Evolutionary conservation across 768 basidiomycete species (phyloP).

Genomic region (Tubosaeta sp.): DNA sequence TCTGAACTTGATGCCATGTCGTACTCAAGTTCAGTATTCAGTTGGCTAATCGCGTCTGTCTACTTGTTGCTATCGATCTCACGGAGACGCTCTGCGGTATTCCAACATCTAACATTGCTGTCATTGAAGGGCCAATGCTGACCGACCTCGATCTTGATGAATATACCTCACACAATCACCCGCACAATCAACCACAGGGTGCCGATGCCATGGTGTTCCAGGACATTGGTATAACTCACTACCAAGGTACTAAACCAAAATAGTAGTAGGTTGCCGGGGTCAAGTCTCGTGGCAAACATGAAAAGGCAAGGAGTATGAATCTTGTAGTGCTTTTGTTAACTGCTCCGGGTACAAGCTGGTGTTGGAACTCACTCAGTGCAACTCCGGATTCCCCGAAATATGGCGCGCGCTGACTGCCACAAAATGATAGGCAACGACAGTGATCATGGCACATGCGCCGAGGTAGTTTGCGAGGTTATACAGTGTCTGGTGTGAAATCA

Average conservation of each 20-base stretch:
- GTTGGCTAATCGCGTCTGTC: too few relatives aligned
- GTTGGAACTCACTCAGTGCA: constrained; percentile 8
- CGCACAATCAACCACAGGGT: constrained; percentile 15
- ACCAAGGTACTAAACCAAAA: constrained; percentile 18
- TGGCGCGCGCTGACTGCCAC: constrained; percentile 76
- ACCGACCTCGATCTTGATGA: background rate
- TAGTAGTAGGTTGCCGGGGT: constrained; percentile 1
- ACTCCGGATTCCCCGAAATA: constrained; percentile 27
- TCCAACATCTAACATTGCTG: background rate
- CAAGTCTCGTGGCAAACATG: background rate
- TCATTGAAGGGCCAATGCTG: too few relatives aligned
- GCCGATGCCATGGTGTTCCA: constrained; percentile 11
- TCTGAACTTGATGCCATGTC: constrained; percentile 20
- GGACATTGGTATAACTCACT: constrained; percentile 7
- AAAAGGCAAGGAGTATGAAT: background rate
- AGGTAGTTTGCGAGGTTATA: constrained; percentile 80
- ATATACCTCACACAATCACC: background rate
- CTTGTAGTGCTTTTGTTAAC: background rate
- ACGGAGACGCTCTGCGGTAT: constrained; percentile 13
- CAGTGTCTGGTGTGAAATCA: constrained; percentile 81
- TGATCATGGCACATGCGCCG: constrained; percentile 81
- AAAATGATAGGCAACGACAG: constrained; percentile 87
- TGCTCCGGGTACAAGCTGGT: background rate
- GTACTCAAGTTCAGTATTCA: too few relatives aligned
- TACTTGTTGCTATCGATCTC: too few relatives aligned